phyloP scores from a whole-genome alignment of 345 rosid species.

The Eucalyptus victrix region DNA sequence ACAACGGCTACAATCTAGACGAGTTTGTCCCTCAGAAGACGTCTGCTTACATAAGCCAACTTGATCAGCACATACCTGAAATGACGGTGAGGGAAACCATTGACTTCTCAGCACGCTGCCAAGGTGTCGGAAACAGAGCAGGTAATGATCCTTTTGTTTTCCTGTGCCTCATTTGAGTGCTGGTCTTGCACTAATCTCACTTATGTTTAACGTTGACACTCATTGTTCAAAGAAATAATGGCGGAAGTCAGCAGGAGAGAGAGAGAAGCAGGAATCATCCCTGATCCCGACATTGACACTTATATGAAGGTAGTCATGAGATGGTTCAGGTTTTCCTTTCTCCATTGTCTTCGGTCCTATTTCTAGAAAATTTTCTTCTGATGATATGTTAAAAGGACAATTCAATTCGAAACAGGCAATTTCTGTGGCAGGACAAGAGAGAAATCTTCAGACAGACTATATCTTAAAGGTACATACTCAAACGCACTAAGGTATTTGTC shows the following conservation, averaged over 20 bases:
- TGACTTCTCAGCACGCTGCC: constrained; percentile 8
- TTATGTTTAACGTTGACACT: neutral
- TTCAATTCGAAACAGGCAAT: constrained; percentile 14
- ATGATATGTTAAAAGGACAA: neutral
- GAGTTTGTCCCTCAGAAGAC: constrained; percentile 5
- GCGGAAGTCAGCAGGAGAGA: constrained; percentile 30
- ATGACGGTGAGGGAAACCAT: constrained; percentile 13
- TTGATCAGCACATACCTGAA: constrained; percentile 5
- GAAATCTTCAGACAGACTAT: constrained; percentile 40
- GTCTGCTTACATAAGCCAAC: constrained; percentile 5
- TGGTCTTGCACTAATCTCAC: neutral
- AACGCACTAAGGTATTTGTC: neutral
- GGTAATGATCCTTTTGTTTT: constrained; percentile 1
- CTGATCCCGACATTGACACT: constrained; percentile 27
- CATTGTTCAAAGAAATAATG: constrained; percentile 10
- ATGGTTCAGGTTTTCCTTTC: neutral
- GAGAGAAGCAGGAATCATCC: constrained; percentile 28
- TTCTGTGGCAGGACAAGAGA: constrained; percentile 13
- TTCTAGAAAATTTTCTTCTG: neutral
- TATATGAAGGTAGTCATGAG: constrained; percentile 29
- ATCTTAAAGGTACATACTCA: constrained; percentile 14
- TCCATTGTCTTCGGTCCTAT: neutral
- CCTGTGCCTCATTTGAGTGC: neutral
- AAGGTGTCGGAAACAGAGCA: constrained; percentile 12
- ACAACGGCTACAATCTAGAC: neutral